Evolutionary conservation across 2,329 filamentous ascomycete genomes (phyloP).

Genomic region (Zarea fungicola): DNA sequence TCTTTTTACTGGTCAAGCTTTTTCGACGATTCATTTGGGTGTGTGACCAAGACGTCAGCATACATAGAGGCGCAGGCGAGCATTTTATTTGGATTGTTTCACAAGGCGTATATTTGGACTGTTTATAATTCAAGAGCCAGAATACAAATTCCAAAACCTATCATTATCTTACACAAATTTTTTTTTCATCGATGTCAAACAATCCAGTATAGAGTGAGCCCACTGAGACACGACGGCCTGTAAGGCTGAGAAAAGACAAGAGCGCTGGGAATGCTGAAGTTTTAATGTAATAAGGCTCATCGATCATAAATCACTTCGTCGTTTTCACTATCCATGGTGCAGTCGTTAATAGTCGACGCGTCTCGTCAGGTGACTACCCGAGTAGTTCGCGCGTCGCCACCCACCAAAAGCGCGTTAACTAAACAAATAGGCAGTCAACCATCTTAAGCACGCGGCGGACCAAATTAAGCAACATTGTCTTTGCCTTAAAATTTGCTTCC

Average conservation of each 20-base stretch:
- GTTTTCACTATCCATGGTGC: background rate
- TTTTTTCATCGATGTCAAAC: no score
- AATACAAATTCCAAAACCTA: slow-evolving; percentile 4
- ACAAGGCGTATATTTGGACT: slow-evolving; percentile 10
- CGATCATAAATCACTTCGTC: no score
- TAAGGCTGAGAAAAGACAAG: no score
- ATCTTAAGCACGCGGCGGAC: background rate
- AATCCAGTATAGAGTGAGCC: no score
- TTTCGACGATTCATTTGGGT: slow-evolving; percentile 10
- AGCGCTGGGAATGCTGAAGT: no score
- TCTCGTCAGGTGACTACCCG: slow-evolving; percentile 31
- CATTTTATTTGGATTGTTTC: slow-evolving; percentile 14
- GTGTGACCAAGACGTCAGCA: slow-evolving; percentile 15
- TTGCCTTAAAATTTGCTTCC: background rate
- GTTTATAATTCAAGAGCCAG: slow-evolving; percentile 11
- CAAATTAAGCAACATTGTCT: background rate
- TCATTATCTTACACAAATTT: no score
- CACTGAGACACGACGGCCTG: no score
- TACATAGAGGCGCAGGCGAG: slow-evolving; percentile 18
- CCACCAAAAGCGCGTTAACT: slow-evolving; percentile 3
- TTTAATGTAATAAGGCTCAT: no score
- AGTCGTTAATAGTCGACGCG: slow-evolving; percentile 1
- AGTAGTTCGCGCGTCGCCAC: slow-evolving; percentile 30
- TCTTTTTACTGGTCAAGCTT: slow-evolving; percentile 2
- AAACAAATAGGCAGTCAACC: slow-evolving; percentile 15